These are phyloP conservation scores for Ceratobasidium sp. DNA, from an alignment of 1,284 basidiomycete genomes.

Conservation along the genomic window DNA sequence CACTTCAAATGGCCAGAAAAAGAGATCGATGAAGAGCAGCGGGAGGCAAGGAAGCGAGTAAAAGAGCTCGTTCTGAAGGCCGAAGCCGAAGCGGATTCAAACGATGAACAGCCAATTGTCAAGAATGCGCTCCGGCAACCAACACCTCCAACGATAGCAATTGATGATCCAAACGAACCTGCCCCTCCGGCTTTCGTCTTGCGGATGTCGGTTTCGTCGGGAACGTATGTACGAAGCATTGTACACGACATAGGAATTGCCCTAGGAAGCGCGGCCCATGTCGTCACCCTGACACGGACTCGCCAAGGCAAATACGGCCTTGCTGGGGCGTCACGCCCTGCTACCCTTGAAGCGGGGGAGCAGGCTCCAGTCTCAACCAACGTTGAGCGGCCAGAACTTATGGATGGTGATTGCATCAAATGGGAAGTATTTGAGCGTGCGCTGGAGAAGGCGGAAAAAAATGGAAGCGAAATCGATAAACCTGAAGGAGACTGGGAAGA, in stretches of 20 bases:
- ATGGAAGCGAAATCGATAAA: conserved; percentile 25
- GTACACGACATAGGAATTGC: conserved; percentile 90
- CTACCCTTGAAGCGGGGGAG: neutral
- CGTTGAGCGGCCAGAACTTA: conserved; percentile 13
- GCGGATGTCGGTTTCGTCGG: conserved; percentile 92
- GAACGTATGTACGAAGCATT: conserved; percentile 95
- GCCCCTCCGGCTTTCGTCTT: conserved; percentile 87
- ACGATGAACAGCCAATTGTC: conserved; percentile 42
- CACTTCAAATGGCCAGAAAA: conserved; percentile 80
- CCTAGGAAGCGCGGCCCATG: conserved; percentile 88
- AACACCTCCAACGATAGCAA: conserved; percentile 59
- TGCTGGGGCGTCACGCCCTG: conserved; percentile 50
- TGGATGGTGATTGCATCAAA: conserved; percentile 50
- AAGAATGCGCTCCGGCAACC: conserved; percentile 54
- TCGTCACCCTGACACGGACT: conserved; percentile 87
- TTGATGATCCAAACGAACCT: conserved; percentile 56
- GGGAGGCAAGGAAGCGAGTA: conserved; percentile 75
- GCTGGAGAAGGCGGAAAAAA: conserved; percentile 48
- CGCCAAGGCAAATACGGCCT: conserved; percentile 86
- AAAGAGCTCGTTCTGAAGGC: conserved; percentile 51
- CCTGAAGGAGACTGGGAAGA: conserved; percentile 49
- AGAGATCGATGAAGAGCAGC: conserved; percentile 76
- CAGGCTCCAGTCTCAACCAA: neutral
- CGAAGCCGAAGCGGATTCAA: conserved; percentile 51
- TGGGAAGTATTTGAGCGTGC: conserved; percentile 52